phyloP scores from a whole-genome alignment of 805 yeast genomes.

The Kregervanrija fluxuum region DNA sequence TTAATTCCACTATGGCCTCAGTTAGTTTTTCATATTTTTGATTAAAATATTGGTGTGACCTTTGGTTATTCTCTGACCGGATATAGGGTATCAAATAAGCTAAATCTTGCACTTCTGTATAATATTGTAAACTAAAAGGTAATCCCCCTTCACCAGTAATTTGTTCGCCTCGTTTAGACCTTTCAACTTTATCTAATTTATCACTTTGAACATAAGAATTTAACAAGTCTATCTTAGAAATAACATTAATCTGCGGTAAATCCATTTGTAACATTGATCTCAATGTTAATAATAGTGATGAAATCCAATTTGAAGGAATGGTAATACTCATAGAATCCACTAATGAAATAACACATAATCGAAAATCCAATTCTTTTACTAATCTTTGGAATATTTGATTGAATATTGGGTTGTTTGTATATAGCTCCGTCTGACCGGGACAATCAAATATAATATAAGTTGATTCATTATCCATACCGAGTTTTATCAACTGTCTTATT shows the following conservation, averaged over 20 bases:
- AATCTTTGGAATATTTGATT: slow-evolving; percentile 58
- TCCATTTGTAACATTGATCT: slow-evolving; percentile 91
- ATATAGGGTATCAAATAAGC: slow-evolving; percentile 58
- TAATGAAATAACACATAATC: slow-evolving; percentile 79
- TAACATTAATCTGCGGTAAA: slow-evolving; percentile 87
- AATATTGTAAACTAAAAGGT: slow-evolving; percentile 77
- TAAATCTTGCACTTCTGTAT: slow-evolving; percentile 88
- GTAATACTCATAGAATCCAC: slow-evolving; percentile 79
- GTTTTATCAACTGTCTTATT: slow-evolving; percentile 45
- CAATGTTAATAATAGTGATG: slow-evolving; percentile 70
- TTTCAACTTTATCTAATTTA: slow-evolving; percentile 13
- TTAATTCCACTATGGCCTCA: slow-evolving; percentile 69
- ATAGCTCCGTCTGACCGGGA: slow-evolving; percentile 95
- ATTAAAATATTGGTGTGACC: slow-evolving; percentile 46
- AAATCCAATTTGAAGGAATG: slow-evolving; percentile 82
- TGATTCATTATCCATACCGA: slow-evolving; percentile 33
- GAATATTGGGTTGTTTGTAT: slow-evolving; percentile 80
- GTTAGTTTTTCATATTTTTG: slow-evolving; percentile 51
- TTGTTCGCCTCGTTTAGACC: slow-evolving; percentile 10
- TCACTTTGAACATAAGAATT: slow-evolving; percentile 38
- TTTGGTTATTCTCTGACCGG: slow-evolving; percentile 64
- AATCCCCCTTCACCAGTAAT: slow-evolving; percentile 49
- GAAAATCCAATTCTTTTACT: slow-evolving; percentile 55
- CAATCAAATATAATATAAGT: slow-evolving; percentile 78
- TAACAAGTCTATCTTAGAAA: slow-evolving; percentile 83